Conservation (phyloP, 805 yeast species). For the Kuraishia cidri region DNA sequence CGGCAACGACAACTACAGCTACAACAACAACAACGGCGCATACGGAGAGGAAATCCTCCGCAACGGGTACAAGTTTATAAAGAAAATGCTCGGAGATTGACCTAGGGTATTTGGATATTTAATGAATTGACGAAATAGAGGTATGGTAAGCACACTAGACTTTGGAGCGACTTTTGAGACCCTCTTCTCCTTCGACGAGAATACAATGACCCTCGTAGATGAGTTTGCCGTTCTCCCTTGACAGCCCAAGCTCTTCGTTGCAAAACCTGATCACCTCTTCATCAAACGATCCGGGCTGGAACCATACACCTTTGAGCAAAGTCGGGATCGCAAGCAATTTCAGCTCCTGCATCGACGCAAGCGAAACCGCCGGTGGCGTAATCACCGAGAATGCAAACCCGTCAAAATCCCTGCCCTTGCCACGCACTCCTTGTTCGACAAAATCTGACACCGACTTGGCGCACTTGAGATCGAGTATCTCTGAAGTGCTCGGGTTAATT, state of each 20-base stretch:
- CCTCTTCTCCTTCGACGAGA: conserved; percentile 54
- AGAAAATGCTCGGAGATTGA: conserved; percentile 25
- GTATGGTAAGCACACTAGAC: not conserved
- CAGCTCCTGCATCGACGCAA: conserved; percentile 30
- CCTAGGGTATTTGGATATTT: not conserved
- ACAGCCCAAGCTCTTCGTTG: conserved; percentile 19
- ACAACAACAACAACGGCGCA: conserved; percentile 5
- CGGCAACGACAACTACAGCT: conserved; percentile 4
- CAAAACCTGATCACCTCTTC: conserved; percentile 30
- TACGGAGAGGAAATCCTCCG: conserved; percentile 19
- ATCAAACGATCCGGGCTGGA: conserved; percentile 77
- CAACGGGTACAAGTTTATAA: conserved; percentile 27
- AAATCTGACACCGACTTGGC: conserved; percentile 2
- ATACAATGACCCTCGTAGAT: conserved; percentile 57
- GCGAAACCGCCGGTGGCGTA: conserved; percentile 64
- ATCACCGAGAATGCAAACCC: conserved; percentile 57
- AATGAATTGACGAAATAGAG: not conserved
- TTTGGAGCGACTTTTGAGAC: conserved; percentile 12
- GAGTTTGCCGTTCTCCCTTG: conserved; percentile 14
- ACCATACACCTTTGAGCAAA: conserved; percentile 57
- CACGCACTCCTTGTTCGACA: conserved; percentile 6
- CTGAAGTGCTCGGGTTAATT: conserved; percentile 46
- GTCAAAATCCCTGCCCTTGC: conserved; percentile 20
- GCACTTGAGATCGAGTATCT: conserved; percentile 21
- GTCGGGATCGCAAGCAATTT: conserved; percentile 6